phyloP scores from a whole-genome alignment of 257 asterid genomes.

The Gardenia jasminoides region DNA sequence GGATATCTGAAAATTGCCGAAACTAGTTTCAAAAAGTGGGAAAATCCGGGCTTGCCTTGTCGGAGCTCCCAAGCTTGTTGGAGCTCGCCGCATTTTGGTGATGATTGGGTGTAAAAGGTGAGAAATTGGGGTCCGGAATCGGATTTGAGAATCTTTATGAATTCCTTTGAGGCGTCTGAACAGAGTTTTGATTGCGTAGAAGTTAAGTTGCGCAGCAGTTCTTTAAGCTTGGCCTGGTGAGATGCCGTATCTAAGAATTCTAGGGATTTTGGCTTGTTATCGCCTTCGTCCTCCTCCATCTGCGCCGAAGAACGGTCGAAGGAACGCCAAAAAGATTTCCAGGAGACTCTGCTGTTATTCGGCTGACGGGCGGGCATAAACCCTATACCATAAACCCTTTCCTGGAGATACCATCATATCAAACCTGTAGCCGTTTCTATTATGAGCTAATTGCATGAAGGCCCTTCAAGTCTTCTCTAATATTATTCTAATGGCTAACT shows the following conservation, averaged over 20 bases:
- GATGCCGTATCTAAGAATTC: conserved; percentile 31
- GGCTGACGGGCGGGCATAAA: neutral
- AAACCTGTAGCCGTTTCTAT: no score
- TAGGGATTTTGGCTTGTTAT: conserved; percentile 2
- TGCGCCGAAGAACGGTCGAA: neutral
- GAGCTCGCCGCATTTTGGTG: conserved; percentile 60
- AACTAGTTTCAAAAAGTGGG: conserved; percentile 46
- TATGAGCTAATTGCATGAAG: no score
- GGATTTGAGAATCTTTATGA: conserved; percentile 60
- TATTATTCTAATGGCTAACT: no score
- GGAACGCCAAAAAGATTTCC: no score
- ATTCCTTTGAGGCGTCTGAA: conserved; percentile 65
- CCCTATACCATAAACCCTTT: conserved; percentile 28
- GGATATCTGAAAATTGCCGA: conserved; percentile 50
- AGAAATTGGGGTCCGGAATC: conserved; percentile 52
- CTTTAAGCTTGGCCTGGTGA: conserved; percentile 66
- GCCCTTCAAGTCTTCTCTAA: no score
- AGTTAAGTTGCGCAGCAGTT: conserved; percentile 68
- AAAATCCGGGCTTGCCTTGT: conserved; percentile 58
- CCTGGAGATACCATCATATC: no score
- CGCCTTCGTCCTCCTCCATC: conserved; percentile 7
- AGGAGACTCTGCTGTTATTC: no score
- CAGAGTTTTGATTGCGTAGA: conserved; percentile 56
- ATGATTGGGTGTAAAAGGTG: conserved; percentile 38
- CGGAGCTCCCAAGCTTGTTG: conserved; percentile 74